A percentile compares a stretch with the other conserved stretches of the same genome.
These are phyloP conservation scores for Paecilomyces niveus DNA, from an alignment of 2,329 filamentous ascomycete species.

Conservation along the genomic window DNA sequence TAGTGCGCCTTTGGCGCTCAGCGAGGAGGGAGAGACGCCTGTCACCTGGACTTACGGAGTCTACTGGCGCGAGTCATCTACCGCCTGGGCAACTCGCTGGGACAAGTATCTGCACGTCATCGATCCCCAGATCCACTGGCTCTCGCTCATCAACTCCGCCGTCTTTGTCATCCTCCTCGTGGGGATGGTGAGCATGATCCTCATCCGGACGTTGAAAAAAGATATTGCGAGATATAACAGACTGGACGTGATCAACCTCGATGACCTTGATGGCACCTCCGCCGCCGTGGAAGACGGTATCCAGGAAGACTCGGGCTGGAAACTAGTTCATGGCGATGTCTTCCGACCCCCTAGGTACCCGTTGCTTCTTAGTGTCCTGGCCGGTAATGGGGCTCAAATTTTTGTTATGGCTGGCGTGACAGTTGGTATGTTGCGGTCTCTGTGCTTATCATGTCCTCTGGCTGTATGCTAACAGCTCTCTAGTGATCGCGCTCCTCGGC, in stretches of 20 bases:
- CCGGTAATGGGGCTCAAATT: conserved; percentile 90
- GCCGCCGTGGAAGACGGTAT: conserved; percentile 77
- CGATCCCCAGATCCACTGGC: conserved; percentile 98
- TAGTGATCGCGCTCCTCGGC: conserved; percentile 78
- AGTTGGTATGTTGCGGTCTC: conserved; percentile 48
- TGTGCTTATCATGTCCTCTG: neutral
- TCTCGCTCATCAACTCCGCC: conserved; percentile 92
- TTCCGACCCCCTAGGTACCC: conserved; percentile 82
- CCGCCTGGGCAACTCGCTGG: conserved; percentile 94
- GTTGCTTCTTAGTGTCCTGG: conserved; percentile 74
- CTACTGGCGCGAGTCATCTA: conserved; percentile 75
- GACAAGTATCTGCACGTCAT: conserved; percentile 98
- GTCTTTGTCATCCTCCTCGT: conserved; percentile 90
- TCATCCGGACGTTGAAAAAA: conserved; percentile 81
- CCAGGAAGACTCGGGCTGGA: conserved; percentile 97
- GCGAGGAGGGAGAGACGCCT: conserved; percentile 54
- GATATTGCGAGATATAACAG: conserved; percentile 97
- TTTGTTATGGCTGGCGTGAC: conserved; percentile 97
- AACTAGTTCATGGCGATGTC: conserved; percentile 93
- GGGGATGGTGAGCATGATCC: conserved; percentile 85
- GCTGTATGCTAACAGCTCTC: conserved; percentile 5
- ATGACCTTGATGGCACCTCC: conserved; percentile 75
- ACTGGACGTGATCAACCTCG: conserved; percentile 80
- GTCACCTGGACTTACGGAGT: conserved; percentile 91
- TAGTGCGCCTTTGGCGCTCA: conserved; percentile 56